Evolutionary conservation across 768 basidiomycete species (phyloP), one percentile per base, ranked within the genome.

Genomic region (Tulasnella sp.): DNA sequence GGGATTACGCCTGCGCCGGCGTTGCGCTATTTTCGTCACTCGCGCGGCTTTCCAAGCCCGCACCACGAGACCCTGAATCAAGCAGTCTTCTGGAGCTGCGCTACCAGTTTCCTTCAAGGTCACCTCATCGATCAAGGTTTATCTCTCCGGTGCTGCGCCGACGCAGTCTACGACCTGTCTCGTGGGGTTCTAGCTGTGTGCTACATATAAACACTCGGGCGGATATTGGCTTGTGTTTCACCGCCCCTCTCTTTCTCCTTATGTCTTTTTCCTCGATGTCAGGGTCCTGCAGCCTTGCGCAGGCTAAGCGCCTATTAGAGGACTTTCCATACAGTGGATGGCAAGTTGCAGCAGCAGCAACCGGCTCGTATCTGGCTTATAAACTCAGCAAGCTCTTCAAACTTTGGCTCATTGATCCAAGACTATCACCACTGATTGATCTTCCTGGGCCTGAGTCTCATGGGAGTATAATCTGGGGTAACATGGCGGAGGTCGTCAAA

Each of bases 401-500:
- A 31, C 16, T 14, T 3, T 42, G 20, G n/a, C 6, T 78, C 16
- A 44, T 78, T 37, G 31, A 80, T 31, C 72, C 79, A 31, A 37
- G 14, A 9, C 14, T 83, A 18, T 90, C 90, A 0, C 87, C 89
- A 2, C 82, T 91, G 22, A 86, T 87, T n/a, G 81, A 86, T 60
- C 86, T 92, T 34, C 91, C 88, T 1, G 91, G 91, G 1, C 91
- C 91, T 11, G 60, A 44, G 37, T 58, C 50, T 4, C 28, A 58
- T 42, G 77, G 60, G n/a, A 78, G 64, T 81, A 85, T 85, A 78
- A 74, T 92, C 18, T 90, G 84, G 77, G 91, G 91, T 11, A 88
- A 91, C 82, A 77, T 90, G 81, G 85, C 83, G 54, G 86, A 89
- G 8, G 86, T 92, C 4, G 85, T 84, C 83, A 84, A 88, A 7